Evolutionary conservation across 208 protist genomes (phyloP).

Genomic region (Leishmania martiniquensis): DNA sequence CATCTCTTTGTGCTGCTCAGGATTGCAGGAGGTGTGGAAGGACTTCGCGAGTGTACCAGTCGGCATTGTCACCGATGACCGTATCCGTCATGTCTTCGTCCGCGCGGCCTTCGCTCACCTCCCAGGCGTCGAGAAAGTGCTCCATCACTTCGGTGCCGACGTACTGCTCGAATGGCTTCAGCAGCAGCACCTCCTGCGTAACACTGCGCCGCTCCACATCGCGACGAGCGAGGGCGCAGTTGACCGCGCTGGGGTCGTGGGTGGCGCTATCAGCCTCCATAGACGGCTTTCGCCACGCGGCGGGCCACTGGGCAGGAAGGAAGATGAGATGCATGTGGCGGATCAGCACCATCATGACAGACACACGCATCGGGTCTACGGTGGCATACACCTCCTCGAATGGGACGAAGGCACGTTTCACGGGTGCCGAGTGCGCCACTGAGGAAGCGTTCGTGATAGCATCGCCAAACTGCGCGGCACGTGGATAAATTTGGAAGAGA

Average conservation of each 20-base stretch:
- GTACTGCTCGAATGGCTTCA: constrained; percentile 64
- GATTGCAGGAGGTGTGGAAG: constrained; percentile 39
- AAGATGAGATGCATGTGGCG: constrained; percentile 62
- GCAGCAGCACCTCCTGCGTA: constrained; percentile 57
- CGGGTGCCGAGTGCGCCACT: not conserved
- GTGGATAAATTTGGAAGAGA: not conserved
- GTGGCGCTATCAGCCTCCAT: not conserved
- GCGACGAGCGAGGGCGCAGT: constrained; percentile 40
- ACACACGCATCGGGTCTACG: constrained; percentile 71
- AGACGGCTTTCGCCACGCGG: constrained; percentile 13
- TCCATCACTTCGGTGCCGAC: constrained; percentile 46
- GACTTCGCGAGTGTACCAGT: constrained; percentile 44
- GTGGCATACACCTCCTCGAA: constrained; percentile 66
- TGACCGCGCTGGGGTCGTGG: constrained; percentile 7
- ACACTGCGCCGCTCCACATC: constrained; percentile 55
- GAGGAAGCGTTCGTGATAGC: not conserved
- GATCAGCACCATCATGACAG: constrained; percentile 65
- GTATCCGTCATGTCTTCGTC: constrained; percentile 11
- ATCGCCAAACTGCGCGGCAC: not conserved
- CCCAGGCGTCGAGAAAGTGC: constrained; percentile 44
- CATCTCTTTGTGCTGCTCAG: not conserved
- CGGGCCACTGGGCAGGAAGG: constrained; percentile 54
- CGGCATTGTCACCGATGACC: constrained; percentile 16
- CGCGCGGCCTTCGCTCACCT: constrained; percentile 5
- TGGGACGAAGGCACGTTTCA: constrained; percentile 25